A percentile compares a stretch with the other conserved stretches of the same genome.
phyloP scores from a whole-genome alignment of 1,284 basidiomycete species.

The Cerioporus squamosus region DNA sequence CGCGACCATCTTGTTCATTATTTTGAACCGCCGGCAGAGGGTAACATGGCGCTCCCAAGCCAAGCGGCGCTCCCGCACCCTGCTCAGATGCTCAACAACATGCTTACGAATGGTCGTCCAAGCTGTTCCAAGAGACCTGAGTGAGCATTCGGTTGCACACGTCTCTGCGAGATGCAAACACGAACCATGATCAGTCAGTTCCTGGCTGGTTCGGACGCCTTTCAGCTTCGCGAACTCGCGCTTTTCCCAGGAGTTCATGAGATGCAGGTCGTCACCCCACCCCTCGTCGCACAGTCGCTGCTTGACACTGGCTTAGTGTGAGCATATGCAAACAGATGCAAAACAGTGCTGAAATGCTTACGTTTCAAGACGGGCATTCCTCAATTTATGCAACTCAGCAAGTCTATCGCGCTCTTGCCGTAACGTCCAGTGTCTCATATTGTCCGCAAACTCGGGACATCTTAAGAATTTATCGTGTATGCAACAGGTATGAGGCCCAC shows the following conservation, averaged over 20 bases:
- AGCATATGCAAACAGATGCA: no score
- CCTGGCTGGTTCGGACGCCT: background rate
- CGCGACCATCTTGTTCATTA: background rate
- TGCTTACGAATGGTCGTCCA: background rate
- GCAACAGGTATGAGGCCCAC: no score
- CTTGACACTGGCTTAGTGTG: no score
- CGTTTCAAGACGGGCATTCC: background rate
- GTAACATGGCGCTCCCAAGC: background rate
- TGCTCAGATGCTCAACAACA: background rate
- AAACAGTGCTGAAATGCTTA: background rate
- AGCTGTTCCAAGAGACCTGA: background rate
- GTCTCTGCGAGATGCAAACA: no score
- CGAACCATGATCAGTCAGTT: constrained; percentile 3
- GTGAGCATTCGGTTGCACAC: no score
- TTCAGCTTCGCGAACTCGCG: background rate
- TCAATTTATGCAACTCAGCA: background rate
- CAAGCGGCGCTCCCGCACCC: background rate
- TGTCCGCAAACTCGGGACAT: background rate
- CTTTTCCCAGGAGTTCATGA: background rate
- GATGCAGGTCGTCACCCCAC: constrained; percentile 2
- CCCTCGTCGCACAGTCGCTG: constrained; percentile 1
- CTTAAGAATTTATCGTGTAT: background rate
- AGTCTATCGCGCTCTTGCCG: background rate
- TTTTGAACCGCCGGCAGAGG: background rate
- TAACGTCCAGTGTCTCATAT: background rate